Conservation (phyloP, 2,329 filamentous ascomycete species). For the Ceratocystis variospora region DNA sequence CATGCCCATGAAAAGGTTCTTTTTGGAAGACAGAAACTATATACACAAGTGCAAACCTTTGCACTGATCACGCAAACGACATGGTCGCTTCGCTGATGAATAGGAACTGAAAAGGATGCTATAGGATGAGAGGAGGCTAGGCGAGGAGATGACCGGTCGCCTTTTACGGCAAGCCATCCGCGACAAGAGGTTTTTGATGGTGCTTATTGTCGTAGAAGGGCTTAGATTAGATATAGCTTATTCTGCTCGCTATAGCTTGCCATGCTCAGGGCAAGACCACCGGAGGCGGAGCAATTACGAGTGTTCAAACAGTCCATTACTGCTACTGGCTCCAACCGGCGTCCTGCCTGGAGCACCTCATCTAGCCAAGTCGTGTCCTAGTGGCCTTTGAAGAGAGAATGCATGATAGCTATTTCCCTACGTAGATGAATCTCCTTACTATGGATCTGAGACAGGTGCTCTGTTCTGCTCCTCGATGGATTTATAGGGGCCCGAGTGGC, state of each 20-base stretch:
- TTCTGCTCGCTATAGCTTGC: background rate
- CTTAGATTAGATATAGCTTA: no score
- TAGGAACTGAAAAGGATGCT: background rate
- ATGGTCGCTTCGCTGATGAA: background rate
- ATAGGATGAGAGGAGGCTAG: background rate
- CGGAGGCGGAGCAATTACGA: background rate
- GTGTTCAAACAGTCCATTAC: background rate
- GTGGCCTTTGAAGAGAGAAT: background rate
- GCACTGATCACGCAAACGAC: background rate
- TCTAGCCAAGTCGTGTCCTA: background rate
- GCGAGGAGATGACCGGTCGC: background rate
- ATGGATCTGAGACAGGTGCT: background rate
- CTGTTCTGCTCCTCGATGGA: background rate
- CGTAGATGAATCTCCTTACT: no score
- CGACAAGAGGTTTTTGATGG: background rate
- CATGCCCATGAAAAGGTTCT: background rate
- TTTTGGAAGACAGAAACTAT: background rate
- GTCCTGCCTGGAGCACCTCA: background rate
- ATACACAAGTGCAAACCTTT: background rate
- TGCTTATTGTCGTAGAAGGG: background rate
- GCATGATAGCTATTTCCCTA: background rate
- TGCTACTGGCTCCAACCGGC: background rate
- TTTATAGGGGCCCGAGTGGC: background rate
- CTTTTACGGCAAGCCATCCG: background rate
- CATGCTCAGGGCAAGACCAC: background rate